Percentiles rank a stretch among this genome's conserved stretches.
These are phyloP conservation scores for Monilinia vaccinii-corymbosi DNA, from an alignment of 2,329 filamentous ascomycete genomes.

Conservation along the genomic window DNA sequence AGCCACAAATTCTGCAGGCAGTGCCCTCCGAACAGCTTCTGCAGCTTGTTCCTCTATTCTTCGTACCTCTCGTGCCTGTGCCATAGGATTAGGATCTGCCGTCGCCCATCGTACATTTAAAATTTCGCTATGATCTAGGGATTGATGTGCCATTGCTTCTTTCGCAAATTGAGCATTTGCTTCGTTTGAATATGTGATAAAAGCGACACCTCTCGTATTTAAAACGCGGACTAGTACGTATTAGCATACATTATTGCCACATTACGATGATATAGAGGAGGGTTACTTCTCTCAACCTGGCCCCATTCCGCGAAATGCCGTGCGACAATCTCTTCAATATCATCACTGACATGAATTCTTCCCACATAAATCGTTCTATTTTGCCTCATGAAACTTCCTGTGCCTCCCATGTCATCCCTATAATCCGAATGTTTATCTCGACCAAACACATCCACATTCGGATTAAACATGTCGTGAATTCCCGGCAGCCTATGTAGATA, in stretches of 20 bases:
- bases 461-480: slow-evolving; percentile 83
- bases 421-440: slow-evolving; percentile 90
- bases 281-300: slow-evolving; percentile 64
- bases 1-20: slow-evolving; percentile 84
- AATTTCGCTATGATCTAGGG: slow-evolving; percentile 82
- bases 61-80: slow-evolving; percentile 81
- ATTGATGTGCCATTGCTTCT: slow-evolving; percentile 93
- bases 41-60: slow-evolving; percentile 93
- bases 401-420: slow-evolving; percentile 94
- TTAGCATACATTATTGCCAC: slow-evolving; percentile 17
- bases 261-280: neutral
- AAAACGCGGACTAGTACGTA: slow-evolving; percentile 57
- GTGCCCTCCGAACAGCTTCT: slow-evolving; percentile 77
- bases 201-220: slow-evolving; percentile 82
- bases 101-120: slow-evolving; percentile 97
- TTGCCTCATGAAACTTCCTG: slow-evolving; percentile 86
- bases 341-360: slow-evolving; percentile 88
- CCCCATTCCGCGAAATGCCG: slow-evolving; percentile 97
- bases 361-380: slow-evolving; percentile 93
- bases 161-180: slow-evolving; percentile 85
- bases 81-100: slow-evolving; percentile 89
- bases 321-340: slow-evolving; percentile 92
- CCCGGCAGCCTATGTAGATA: slow-evolving; percentile 85
- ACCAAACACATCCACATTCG: slow-evolving; percentile 91
- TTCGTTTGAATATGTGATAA: slow-evolving; percentile 90